A percentile compares a stretch with the other conserved stretches of the same genome.
Evolutionary conservation across 23 red algal genomes (phyloP).

Genomic region (Porphyridium purpureum): DNA sequence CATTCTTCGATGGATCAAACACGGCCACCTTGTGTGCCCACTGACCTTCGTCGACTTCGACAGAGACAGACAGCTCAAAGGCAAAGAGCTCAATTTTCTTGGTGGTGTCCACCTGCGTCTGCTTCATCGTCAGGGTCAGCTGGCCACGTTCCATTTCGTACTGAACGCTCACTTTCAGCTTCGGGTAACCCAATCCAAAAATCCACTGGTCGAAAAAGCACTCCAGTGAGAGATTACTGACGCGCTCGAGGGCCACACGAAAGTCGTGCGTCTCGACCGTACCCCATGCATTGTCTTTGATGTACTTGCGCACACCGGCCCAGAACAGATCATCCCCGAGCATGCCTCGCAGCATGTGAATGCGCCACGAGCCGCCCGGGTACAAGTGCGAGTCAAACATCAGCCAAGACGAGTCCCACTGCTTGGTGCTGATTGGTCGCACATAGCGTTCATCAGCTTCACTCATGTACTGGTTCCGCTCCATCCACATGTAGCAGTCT

Average conservation of each 20-base stretch:
- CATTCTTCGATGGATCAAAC: too few relatives aligned
- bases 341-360: constrained; percentile 45
- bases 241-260: constrained; percentile 32
- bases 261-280: constrained; percentile 56
- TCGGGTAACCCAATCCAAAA: constrained; percentile 31
- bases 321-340: constrained; percentile 39
- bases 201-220: constrained; percentile 66
- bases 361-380: constrained; percentile 40
- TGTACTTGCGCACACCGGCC: constrained; percentile 23
- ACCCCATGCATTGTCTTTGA: constrained; percentile 16
- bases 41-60: constrained; percentile 14
- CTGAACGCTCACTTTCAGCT: constrained; percentile 14
- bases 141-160: constrained; percentile 21
- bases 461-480: constrained; percentile 17
- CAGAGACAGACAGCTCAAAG: constrained; percentile 22
- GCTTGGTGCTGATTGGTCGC: constrained; percentile 27
- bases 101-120: constrained; percentile 20
- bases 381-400: constrained; percentile 56
- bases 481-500: constrained; percentile 12
- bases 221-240: constrained; percentile 14
- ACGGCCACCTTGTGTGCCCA: constrained; percentile 21
- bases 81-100: constrained; percentile 36
- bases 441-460: constrained; percentile 27
- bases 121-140: constrained; percentile 14
- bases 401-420: constrained; percentile 28